Evolutionary conservation across 371 early-diverging fungal genomes (phyloP).

Genomic region (Umbelopsis sp.): DNA sequence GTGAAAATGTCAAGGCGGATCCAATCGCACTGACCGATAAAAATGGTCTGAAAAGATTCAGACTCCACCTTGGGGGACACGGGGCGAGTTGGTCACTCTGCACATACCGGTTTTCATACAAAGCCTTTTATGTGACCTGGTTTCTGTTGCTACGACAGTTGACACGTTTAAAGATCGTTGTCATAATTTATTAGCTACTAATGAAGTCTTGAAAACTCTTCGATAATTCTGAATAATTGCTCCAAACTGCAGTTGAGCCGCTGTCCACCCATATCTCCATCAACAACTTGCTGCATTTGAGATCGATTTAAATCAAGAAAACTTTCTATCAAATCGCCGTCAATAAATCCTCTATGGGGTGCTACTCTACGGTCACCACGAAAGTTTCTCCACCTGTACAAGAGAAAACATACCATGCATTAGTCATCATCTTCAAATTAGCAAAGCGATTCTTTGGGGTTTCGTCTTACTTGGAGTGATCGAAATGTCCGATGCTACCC

Average conservation of each 20-base stretch:
- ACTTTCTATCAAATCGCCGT: conserved; percentile 91
- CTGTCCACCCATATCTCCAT: conserved; percentile 50
- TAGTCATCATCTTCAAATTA: too few relatives aligned
- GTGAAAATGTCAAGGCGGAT: background rate
- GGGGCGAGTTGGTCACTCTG: background rate
- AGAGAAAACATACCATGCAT: background rate
- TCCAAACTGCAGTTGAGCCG: conserved; percentile 48
- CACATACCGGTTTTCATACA: background rate
- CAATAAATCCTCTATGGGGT: conserved; percentile 74
- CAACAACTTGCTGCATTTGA: conserved; percentile 67
- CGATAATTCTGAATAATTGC: conserved; percentile 53
- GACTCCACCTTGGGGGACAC: background rate
- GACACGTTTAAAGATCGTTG: too few relatives aligned
- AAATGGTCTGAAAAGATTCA: background rate
- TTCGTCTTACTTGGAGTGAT: conserved; percentile 64
- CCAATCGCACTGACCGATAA: background rate
- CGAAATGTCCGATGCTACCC: conserved; percentile 68
- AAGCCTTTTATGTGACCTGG: background rate
- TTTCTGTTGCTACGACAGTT: background rate
- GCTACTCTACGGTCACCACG: conserved; percentile 57
- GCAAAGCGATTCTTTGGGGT: too few relatives aligned
- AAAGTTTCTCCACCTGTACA: conserved; percentile 70
- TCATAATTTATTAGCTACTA: conserved; percentile 27
- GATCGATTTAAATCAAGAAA: conserved; percentile 76
- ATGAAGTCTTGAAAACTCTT: conserved; percentile 52